A percentile compares a stretch with the other conserved stretches of the same genome.
These are phyloP conservation scores for Solanum corneliomulleri DNA, from an alignment of 257 asterid species.

Conservation along the genomic window DNA sequence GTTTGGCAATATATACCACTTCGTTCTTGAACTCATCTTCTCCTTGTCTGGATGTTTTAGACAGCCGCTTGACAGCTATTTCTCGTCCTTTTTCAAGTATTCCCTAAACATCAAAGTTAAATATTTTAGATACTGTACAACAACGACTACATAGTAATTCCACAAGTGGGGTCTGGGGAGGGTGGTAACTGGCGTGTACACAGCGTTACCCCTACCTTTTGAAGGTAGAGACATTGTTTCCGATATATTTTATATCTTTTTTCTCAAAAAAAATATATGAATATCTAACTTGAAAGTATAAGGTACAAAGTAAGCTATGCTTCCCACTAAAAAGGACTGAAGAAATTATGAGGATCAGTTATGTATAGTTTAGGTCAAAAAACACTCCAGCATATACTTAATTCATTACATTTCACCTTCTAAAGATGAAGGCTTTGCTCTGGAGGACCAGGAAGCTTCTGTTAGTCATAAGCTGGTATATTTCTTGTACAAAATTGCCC, in stretches of 20 bases:
- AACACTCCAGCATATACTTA: neutral
- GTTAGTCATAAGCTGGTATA: neutral
- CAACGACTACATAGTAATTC: neutral
- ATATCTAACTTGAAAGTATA: neutral
- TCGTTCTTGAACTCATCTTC: slow-evolving; percentile 45
- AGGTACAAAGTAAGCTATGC: neutral
- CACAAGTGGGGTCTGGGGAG: neutral
- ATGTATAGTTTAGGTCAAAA: neutral
- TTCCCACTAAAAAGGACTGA: too few relatives aligned
- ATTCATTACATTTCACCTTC: neutral
- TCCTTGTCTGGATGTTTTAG: slow-evolving; percentile 39
- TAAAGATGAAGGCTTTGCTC: neutral
- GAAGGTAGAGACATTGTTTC: neutral
- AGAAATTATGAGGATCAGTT: neutral
- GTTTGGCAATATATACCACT: slow-evolving; percentile 26
- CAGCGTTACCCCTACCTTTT: slow-evolving; percentile 1
- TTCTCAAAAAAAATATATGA: too few relatives aligned
- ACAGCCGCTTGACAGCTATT: slow-evolving; percentile 47
- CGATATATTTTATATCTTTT: too few relatives aligned
- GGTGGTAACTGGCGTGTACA: neutral
- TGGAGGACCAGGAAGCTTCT: neutral
- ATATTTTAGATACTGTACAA: neutral
- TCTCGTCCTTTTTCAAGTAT: slow-evolving; percentile 23
- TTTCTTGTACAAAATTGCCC: neutral
- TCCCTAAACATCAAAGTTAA: slow-evolving; percentile 19